Base-by-base conservation (phyloP, 345 rosid species). In the Anastatica hierochuntica region DNA sequence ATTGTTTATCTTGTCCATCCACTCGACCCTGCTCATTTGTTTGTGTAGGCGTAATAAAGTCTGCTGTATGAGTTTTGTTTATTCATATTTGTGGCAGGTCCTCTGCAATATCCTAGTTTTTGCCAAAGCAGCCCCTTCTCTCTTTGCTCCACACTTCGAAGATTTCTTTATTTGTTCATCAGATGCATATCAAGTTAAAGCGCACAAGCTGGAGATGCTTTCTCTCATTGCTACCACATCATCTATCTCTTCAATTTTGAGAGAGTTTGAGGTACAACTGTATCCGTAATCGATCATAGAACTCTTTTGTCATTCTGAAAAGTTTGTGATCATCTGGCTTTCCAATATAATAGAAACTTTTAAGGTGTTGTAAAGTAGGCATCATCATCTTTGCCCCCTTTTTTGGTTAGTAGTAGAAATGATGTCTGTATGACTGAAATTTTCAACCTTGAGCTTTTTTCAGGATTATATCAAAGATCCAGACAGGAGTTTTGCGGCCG, bases 381-480 rank as follows among this genome's bases (percentile, higher is more conserved):
- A 33, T 20, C 33, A 1, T 60, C 49, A 61, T 61, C 51, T 34
- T 20, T 35, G 14, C 10, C 27, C 39, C 11, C 18, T 2, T 12
- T 19, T 33, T 40, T 16, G 10, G 23, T 49, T 57, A 17, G 1
- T 29, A 21, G 47, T 23, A 43, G 21, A 56, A 14, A 24, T 6
- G 7, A 19, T 40, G 8, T 40, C 39, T 49, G 12, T 40, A 36
- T 42, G 20, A 50, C 59, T 58, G 42, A 50, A 7, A 19, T 6
- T 50, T 49, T 19, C n/a, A 45, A 38, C n/a, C 1, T 5, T 24
- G 50, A 31, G 29, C 23, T 58, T 52, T 72, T 61, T 43, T 56
- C 73, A 92, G 98, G 97, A 92, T 75, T 88, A 92, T 73, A 71
- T 85, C 26, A 78, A 80, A 71, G 94, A 85, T 74, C 94, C 95